A percentile compares a stretch with the other conserved stretches of the same genome.
phyloP scores from a whole-genome alignment of 768 basidiomycete genomes.

The Mycena leptocephala region DNA sequence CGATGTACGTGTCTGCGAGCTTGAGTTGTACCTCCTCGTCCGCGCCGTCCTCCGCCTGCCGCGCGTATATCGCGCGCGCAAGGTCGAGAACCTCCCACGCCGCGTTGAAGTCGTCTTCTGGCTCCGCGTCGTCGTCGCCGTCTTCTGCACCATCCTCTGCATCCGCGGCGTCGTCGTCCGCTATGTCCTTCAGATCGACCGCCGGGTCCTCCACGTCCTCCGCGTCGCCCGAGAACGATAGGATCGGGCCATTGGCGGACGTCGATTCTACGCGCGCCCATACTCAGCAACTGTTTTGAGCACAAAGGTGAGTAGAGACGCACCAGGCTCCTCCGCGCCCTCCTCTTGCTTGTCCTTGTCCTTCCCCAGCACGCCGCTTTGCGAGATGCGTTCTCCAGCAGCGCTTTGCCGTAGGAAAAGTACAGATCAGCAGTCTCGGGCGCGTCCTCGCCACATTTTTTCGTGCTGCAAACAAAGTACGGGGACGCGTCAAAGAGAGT shows the following conservation, averaged over 20 bases:
- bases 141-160: slow-evolving; percentile 67
- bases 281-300: neutral
- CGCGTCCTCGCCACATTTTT: slow-evolving; percentile 83
- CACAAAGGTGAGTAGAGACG: slow-evolving; percentile 8
- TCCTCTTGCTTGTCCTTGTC: slow-evolving; percentile 85
- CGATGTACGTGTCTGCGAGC: slow-evolving; percentile 92
- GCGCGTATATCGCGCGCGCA: slow-evolving; percentile 89
- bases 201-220: slow-evolving; percentile 63
- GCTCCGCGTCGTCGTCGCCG: slow-evolving; percentile 81
- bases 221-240: slow-evolving; percentile 88
- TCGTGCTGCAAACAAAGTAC: slow-evolving; percentile 68
- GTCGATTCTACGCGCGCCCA: slow-evolving; percentile 12
- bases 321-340: slow-evolving; percentile 52
- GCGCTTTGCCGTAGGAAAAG: slow-evolving; percentile 92
- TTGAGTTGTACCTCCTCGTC: slow-evolving; percentile 81
- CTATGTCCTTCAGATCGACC: slow-evolving; percentile 58
- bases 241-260: slow-evolving; percentile 68
- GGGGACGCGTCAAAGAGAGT: slow-evolving; percentile 36
- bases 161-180: slow-evolving; percentile 62
- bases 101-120: slow-evolving; percentile 97
- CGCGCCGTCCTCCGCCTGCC: slow-evolving; percentile 67
- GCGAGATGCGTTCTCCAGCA: slow-evolving; percentile 94
- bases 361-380: slow-evolving; percentile 91
- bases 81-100: slow-evolving; percentile 99
- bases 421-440: slow-evolving; percentile 91